Evolutionary conservation across 2,329 filamentous ascomycete species (phyloP).

Genomic region (Xylaria sp.): DNA sequence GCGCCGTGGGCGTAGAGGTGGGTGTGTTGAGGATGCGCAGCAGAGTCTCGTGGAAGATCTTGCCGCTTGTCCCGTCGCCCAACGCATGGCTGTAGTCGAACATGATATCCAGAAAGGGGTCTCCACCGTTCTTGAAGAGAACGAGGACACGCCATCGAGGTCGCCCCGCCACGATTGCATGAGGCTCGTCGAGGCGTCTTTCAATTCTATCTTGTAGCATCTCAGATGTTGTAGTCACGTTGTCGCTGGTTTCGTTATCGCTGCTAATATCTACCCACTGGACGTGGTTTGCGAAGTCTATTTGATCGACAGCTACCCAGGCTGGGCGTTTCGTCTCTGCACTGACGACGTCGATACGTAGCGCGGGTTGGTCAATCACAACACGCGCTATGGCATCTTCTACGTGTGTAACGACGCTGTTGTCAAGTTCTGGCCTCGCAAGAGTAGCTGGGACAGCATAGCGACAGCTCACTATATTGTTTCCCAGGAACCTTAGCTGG

Average conservation of each 20-base stretch:
- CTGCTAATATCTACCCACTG: conserved; percentile 34
- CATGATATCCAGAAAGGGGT: conserved; percentile 35
- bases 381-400: conserved; percentile 35
- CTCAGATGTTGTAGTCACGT: conserved; percentile 13
- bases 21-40: conserved; percentile 45
- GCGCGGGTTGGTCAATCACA: conserved; percentile 37
- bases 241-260: not conserved
- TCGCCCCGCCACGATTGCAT: conserved; percentile 17
- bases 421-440: conserved; percentile 13
- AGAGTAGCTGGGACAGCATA: conserved; percentile 37
- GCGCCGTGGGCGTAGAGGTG: conserved; percentile 28
- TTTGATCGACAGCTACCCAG: conserved; percentile 34
- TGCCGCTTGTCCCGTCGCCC: conserved; percentile 40
- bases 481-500: conserved; percentile 38
- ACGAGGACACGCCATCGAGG: conserved; percentile 41
- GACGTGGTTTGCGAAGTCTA: conserved; percentile 39
- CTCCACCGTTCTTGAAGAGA: conserved; percentile 3
- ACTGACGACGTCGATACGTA: conserved; percentile 37
- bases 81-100: conserved; percentile 40
- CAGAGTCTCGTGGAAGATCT: conserved; percentile 43
- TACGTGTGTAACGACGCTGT: conserved; percentile 24
- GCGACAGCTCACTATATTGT: conserved; percentile 39
- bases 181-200: conserved; percentile 36
- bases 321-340: conserved; percentile 35
- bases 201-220: conserved; percentile 14